A percentile compares a stretch with the other conserved stretches of the same genome.
These are phyloP conservation scores for Tylopilus orsonianus DNA, from an alignment of 1,284 basidiomycete genomes.

Conservation along the genomic window DNA sequence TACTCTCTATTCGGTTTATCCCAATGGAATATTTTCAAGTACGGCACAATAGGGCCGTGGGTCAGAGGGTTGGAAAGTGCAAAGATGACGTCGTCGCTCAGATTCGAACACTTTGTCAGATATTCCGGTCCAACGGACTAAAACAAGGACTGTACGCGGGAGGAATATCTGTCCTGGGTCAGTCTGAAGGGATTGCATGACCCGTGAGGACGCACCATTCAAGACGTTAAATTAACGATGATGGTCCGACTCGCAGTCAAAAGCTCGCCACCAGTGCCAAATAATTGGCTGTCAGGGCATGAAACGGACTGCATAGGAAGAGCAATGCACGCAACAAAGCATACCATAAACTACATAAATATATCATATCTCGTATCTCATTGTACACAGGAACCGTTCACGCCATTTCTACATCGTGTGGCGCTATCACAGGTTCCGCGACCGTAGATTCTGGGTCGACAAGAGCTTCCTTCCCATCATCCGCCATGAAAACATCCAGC, in stretches of 20 bases:
- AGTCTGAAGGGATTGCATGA: not conserved
- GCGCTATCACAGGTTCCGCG: conserved; percentile 18
- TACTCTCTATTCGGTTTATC: conserved; percentile 14
- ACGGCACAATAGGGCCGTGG: conserved; percentile 24
- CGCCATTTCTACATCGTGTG: conserved; percentile 56
- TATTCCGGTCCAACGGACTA: not conserved
- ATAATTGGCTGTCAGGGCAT: too few relatives aligned
- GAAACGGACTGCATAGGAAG: too few relatives aligned
- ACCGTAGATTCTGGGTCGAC: conserved; percentile 23
- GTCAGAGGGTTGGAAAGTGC: conserved; percentile 26
- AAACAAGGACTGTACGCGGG: conserved; percentile 17
- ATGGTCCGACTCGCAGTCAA: too few relatives aligned
- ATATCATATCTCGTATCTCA: conserved; percentile 9
- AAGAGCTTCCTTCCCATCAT: conserved; percentile 41
- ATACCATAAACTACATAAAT: conserved; percentile 25
- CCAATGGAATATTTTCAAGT: conserved; percentile 26
- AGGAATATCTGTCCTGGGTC: conserved; percentile 21
- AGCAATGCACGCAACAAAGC: too few relatives aligned
- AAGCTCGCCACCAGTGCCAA: too few relatives aligned
- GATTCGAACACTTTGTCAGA: conserved; percentile 3
- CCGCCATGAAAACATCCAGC: conserved; percentile 88
- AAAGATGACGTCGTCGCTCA: conserved; percentile 25
- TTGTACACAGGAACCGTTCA: conserved; percentile 19
- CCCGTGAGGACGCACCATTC: conserved; percentile 16
- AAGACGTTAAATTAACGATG: too few relatives aligned